Base-by-base conservation (phyloP, 2,329 filamentous ascomycete genomes). In the Ceratocystis cacaofunesta region DNA sequence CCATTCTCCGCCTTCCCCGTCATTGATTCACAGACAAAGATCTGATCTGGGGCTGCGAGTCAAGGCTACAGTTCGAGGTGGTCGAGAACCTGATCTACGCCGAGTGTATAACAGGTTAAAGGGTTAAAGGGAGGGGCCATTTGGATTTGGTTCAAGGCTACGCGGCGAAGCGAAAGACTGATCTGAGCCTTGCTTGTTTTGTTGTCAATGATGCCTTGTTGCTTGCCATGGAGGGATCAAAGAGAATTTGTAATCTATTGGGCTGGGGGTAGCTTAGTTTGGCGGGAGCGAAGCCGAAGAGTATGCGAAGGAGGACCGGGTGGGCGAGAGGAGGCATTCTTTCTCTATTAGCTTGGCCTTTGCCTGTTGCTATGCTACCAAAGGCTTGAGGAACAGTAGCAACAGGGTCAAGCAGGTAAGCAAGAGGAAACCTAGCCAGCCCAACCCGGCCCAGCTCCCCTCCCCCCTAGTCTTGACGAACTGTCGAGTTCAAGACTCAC, bases 161-260 rank as follows among this genome's bases (percentile, higher is more conserved):
- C 32, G 32, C 32, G 52, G 52, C 52, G 25, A 58, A 58, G 52
- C 52, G 52, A 58, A 58, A 58, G 52, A 58, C 52, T 58, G 52
- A 58, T 58, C 52, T 57, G 52, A 57, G 52, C 52, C 52, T 25
- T 30, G n/a, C n/a, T 58, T 32, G 5, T n/a, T 58, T 17, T 58
- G 25, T 55, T 55, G n/a, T 15, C 12, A n/a, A 5, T 55, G 19
- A 36, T 12, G 25, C 28, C 17, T n/a, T 15, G 22, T 30, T 22
- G 15, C 19, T 15, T 57, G 25, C 22, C 12, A 32, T 12, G 5
- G 22, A 50, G 46, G 7, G 46, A 50, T 36, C 15, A 17, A 19
- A 19, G n/a, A 50, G 46, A 57, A 30, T 57, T 57, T 57, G 52
- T 28, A 57, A 57, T 57, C 22, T 15, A 10, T 15, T 28, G 46